Percentiles rank a stretch among this genome's conserved stretches.
Conservation (phyloP, 768 basidiomycete species). For the Psilocybe cubensis region DNA sequence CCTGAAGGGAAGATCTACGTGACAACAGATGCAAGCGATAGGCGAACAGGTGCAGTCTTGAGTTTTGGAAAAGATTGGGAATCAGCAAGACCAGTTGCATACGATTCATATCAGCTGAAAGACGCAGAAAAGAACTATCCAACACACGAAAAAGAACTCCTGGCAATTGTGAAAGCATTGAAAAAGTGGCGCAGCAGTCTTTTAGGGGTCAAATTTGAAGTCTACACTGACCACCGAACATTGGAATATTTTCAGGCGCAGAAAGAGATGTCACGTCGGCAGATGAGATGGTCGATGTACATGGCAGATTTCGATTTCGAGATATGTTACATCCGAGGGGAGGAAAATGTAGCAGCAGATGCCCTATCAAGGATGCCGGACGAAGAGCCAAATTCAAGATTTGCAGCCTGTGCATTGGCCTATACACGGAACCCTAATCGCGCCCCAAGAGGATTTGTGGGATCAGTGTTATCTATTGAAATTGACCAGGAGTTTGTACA, state of each 20-base stretch:
- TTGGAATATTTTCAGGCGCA: slow-evolving; percentile 36
- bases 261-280: slow-evolving; percentile 29
- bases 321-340: slow-evolving; percentile 37
- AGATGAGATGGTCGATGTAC: slow-evolving; percentile 36
- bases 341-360: slow-evolving; percentile 38
- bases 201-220: slow-evolving; percentile 16
- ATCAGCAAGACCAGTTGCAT: slow-evolving; percentile 32
- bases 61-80: slow-evolving; percentile 34
- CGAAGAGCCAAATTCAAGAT: not conserved
- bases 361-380: slow-evolving; percentile 33
- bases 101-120: slow-evolving; percentile 29
- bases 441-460: too few species aligned
- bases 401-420: too few species aligned
- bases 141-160: slow-evolving; percentile 39
- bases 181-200: slow-evolving; percentile 25
- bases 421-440: not conserved
- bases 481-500: too few species aligned
- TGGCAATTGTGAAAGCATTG: slow-evolving; percentile 36
- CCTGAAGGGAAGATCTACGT: slow-evolving; percentile 29
- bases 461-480: too few species aligned
- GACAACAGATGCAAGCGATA: slow-evolving; percentile 33
- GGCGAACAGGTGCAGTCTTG: slow-evolving; percentile 29
- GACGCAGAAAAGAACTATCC: slow-evolving; percentile 36
- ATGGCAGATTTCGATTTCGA: slow-evolving; percentile 37
- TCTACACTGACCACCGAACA: slow-evolving; percentile 40